Evolutionary conservation across 1,139 yeast species (phyloP), one percentile per base, ranked within the genome.

Genomic region (Hansenula anomala): DNA sequence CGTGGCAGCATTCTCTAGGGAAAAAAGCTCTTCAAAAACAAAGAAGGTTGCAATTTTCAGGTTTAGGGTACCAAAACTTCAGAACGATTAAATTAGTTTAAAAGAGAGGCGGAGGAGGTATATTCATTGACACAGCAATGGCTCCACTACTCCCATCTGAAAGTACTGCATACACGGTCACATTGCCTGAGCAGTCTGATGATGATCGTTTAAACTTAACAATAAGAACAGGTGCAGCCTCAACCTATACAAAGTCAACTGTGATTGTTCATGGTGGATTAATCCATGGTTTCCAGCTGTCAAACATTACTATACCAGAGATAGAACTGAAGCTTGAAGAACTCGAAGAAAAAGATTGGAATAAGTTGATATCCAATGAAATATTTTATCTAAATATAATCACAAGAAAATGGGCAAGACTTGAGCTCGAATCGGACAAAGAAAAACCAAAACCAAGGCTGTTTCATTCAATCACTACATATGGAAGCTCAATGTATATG

Each of bases 241-340:
- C 80, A 4, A 64, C 74, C 3, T 64, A 79, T 14, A 67, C 71
- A 37, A 73, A 78, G 48, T 80, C 89, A 14, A 64, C 78, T 39
- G 67, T 83, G 2, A 71, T 78, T 36, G 77, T 77, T 0, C 75
- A 69, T 52, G 90, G 89, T n/a, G 92, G 92, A 0, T 58, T 79
- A n/a, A 73, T 79, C 1, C 60, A 77, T 18, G 84, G 82, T 1
- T 52, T 80, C 20, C 76, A 73, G 33, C 54, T 81, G 20, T 47
- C 53, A 9, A 48, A 63, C 15, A 61, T 73, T 22, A 55, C 60
- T 2, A 58, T 69, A 26, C 56, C 54, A 1, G 71, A 64, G 35
- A 46, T 46, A n/a, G 51, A 42, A 36, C 30, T 37, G 28, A 41
- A 42, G 17, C 36, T 45, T 27, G 34, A 37, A 9, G 32, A 30